Conservation (phyloP, 139 green algal genomes). For the Coccomyxa sp. region DNA sequence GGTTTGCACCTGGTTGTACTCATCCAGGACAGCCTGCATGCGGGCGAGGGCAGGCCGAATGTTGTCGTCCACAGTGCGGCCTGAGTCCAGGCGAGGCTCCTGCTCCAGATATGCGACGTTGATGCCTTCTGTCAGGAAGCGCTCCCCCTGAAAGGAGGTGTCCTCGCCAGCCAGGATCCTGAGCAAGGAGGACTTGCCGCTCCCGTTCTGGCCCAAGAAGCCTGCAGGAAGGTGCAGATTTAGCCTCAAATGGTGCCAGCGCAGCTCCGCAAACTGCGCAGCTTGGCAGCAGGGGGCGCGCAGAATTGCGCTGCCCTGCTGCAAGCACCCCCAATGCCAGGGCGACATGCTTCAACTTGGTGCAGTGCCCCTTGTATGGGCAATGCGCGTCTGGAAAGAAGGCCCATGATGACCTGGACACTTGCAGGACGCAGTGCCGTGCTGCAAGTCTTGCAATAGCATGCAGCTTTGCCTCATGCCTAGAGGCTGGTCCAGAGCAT, state of each 20-base stretch:
- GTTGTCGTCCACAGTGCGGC: slow-evolving; percentile 66
- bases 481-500: too few species aligned
- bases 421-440: too few species aligned
- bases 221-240: slow-evolving; percentile 4
- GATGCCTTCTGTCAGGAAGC: slow-evolving; percentile 48
- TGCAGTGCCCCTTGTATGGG: neutral
- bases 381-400: neutral
- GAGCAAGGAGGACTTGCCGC: slow-evolving; percentile 78
- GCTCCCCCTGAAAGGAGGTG: slow-evolving; percentile 41
- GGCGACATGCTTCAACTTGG: neutral
- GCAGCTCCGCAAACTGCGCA: too few species aligned
- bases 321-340: too few species aligned
- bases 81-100: slow-evolving; percentile 73
- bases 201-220: slow-evolving; percentile 19
- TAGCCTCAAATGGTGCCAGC: neutral
- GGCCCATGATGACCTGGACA: too few species aligned
- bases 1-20: slow-evolving; percentile 46
- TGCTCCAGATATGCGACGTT: slow-evolving; percentile 37
- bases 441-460: too few species aligned
- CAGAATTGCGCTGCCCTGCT: too few species aligned
- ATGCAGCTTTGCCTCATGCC: too few species aligned
- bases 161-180: slow-evolving; percentile 64
- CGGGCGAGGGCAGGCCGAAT: slow-evolving; percentile 41
- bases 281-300: too few species aligned
- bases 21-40: slow-evolving; percentile 19